Conservation (phyloP, 2,329 filamentous ascomycete genomes). For the Didymella pinodella region DNA sequence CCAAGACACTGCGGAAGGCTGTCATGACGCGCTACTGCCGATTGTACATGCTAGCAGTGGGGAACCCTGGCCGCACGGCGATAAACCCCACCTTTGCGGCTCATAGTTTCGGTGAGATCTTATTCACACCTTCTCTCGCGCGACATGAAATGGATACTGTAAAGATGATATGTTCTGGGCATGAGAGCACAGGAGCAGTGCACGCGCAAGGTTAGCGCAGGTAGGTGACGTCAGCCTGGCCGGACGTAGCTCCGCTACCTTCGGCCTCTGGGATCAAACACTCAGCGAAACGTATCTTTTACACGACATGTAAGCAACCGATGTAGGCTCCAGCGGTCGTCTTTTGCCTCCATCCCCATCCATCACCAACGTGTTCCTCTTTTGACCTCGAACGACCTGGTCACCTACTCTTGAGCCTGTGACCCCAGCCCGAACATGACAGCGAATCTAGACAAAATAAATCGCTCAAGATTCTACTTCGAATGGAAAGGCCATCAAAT, state of each 20-base stretch:
- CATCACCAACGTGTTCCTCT: not conserved
- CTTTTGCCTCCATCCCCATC: not conserved
- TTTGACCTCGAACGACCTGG: not conserved
- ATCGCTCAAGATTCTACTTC: conserved; percentile 39
- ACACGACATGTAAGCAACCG: not conserved
- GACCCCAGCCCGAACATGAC: not conserved
- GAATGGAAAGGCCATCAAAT: conserved; percentile 50
- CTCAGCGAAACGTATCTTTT: conserved; percentile 7
- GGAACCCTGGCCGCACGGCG: not conserved
- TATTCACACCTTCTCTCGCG: not conserved
- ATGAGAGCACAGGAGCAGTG: not conserved
- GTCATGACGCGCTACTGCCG: not conserved
- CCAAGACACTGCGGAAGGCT: not conserved
- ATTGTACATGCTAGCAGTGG: not conserved
- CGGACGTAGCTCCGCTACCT: conserved; percentile 7
- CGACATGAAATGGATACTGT: not conserved
- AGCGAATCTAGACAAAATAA: conserved; percentile 29
- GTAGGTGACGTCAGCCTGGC: conserved; percentile 11
- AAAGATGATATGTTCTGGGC: not conserved
- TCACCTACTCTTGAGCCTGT: not conserved
- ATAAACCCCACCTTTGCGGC: not conserved
- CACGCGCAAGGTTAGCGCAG: not conserved
- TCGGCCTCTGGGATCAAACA: not conserved
- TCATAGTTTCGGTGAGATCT: not conserved
- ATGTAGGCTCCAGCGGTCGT: not conserved